A percentile compares a stretch with the other conserved stretches of the same genome.
Conservation (phyloP, 192 early-diverging fungal genomes). For the Anaeromyces robustus region DNA sequence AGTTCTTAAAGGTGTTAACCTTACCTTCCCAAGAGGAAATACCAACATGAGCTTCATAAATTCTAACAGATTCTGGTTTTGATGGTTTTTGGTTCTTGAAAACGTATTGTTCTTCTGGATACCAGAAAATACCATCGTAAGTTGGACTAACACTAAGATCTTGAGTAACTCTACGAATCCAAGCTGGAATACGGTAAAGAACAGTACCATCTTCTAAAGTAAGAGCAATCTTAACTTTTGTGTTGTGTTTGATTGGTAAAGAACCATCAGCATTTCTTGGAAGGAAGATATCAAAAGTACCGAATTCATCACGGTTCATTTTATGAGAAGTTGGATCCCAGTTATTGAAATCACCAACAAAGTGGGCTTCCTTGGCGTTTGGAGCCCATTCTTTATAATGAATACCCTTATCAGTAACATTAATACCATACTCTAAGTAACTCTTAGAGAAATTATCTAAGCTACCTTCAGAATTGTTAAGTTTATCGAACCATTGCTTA, state of each 20-base stretch:
- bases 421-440: constrained; percentile 70
- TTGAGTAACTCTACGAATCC: constrained; percentile 71
- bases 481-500: constrained; percentile 51
- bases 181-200: constrained; percentile 81
- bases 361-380: constrained; percentile 50
- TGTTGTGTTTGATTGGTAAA: constrained; percentile 62
- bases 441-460: constrained; percentile 70
- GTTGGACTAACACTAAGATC: constrained; percentile 59
- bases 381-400: constrained; percentile 95
- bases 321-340: constrained; percentile 63
- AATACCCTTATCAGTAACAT: constrained; percentile 40
- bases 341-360: constrained; percentile 87
- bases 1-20: constrained; percentile 79
- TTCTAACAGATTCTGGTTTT: constrained; percentile 33
- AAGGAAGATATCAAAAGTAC: constrained; percentile 62
- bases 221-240: constrained; percentile 65
- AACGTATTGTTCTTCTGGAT: constrained; percentile 59
- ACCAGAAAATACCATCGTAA: constrained; percentile 93
- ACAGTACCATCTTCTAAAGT: neutral
- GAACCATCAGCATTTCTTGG: constrained; percentile 42
- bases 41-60: constrained; percentile 86
- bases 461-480: constrained; percentile 56
- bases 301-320: constrained; percentile 68
- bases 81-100: constrained; percentile 63
- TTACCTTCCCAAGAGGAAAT: constrained; percentile 74